Conservation (phyloP, 1,284 basidiomycete genomes). For the Kalmanozyma brasiliensis region DNA sequence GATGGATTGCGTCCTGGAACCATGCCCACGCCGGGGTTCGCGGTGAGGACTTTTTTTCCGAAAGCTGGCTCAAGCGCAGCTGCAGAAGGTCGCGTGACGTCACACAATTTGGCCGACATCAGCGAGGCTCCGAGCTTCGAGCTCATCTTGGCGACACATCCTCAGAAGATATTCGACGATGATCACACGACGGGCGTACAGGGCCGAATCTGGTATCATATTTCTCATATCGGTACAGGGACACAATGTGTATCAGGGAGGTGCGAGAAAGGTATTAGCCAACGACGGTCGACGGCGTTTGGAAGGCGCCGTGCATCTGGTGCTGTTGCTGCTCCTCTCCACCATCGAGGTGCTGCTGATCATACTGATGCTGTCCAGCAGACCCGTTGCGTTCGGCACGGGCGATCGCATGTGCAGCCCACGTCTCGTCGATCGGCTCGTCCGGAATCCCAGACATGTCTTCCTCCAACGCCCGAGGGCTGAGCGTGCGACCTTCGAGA, state of each 20-base stretch:
- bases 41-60: no score
- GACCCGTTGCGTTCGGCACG: slow-evolving; percentile 1
- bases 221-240: no score
- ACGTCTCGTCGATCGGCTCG: slow-evolving; percentile 10
- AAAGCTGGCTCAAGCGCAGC: no score
- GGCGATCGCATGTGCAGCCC: slow-evolving; percentile 11
- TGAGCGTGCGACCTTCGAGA: slow-evolving; percentile 41
- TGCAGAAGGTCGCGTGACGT: no score
- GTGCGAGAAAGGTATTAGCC: slow-evolving; percentile 7
- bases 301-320: slow-evolving; percentile 1
- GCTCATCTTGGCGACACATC: background rate
- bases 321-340: slow-evolving; percentile 9
- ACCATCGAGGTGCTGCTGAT: background rate
- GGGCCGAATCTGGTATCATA: slow-evolving; percentile 1
- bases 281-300: slow-evolving; percentile 13
- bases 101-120: no score
- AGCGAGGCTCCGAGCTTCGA: no score
- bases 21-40: no score
- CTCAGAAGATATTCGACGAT: background rate
- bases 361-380: slow-evolving; percentile 13
- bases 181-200: background rate
- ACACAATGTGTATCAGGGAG: background rate
- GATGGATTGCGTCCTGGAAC: background rate
- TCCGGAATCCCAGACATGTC: slow-evolving; percentile 37
- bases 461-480: slow-evolving; percentile 29